Conservation (phyloP, 371 early-diverging fungal species). For the Rhizopus sp. region DNA sequence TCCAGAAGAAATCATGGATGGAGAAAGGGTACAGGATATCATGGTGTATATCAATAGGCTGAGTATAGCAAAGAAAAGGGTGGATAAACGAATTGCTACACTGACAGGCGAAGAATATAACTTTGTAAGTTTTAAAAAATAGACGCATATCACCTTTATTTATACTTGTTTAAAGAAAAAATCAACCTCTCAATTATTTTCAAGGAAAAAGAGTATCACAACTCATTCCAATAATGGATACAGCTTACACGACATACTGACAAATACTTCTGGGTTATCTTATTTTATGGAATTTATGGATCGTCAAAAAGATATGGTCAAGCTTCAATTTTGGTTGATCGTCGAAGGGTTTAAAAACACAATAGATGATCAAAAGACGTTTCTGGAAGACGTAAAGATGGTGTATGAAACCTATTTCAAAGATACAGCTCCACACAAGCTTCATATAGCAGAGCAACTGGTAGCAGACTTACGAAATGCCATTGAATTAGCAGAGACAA, state of each 20-base stretch:
- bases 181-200: slow-evolving; percentile 32
- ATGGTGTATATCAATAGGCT: slow-evolving; percentile 74
- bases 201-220: slow-evolving; percentile 24
- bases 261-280: slow-evolving; percentile 68
- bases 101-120: slow-evolving; percentile 59
- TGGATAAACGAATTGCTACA: slow-evolving; percentile 72
- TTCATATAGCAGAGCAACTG: slow-evolving; percentile 37
- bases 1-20: slow-evolving; percentile 77
- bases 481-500: slow-evolving; percentile 21
- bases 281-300: slow-evolving; percentile 88
- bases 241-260: slow-evolving; percentile 55
- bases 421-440: slow-evolving; percentile 49
- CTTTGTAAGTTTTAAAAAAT: slow-evolving; percentile 29
- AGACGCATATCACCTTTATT: background rate
- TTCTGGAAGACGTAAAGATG: slow-evolving; percentile 61
- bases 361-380: slow-evolving; percentile 34
- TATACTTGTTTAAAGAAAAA: slow-evolving; percentile 11
- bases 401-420: slow-evolving; percentile 75
- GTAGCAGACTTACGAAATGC: slow-evolving; percentile 26
- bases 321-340: slow-evolving; percentile 78
- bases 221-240: slow-evolving; percentile 19
- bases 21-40: slow-evolving; percentile 78
- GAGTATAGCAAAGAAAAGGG: slow-evolving; percentile 68
- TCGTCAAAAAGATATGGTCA: slow-evolving; percentile 61
- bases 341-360: slow-evolving; percentile 68